Conservation (phyloP, 371 early-diverging fungal genomes). For the Lichtheimia hyalospora region DNA sequence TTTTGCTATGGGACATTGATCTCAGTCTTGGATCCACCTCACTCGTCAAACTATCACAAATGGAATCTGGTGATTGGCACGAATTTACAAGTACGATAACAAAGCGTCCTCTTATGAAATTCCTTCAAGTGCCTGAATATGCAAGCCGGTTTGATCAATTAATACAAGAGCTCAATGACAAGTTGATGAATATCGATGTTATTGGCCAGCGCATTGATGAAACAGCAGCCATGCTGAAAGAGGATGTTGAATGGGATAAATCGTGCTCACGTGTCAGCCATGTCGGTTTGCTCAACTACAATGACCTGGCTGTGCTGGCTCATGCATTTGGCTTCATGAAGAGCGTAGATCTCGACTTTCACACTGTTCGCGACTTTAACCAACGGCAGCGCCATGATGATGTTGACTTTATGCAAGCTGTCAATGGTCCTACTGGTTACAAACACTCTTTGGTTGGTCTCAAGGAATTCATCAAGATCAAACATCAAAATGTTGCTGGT, state of each 20-base stretch:
- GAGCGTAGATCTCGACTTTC: not conserved
- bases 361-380: not conserved
- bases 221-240: conserved; percentile 19
- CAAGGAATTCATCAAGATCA: conserved; percentile 15
- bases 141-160: conserved; percentile 22
- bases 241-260: conserved; percentile 40
- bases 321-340: conserved; percentile 1
- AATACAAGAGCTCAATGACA: conserved; percentile 14
- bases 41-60: not conserved
- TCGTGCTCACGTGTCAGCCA: conserved; percentile 17
- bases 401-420: conserved; percentile 14
- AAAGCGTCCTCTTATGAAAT: conserved; percentile 2
- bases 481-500: not conserved
- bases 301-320: not conserved
- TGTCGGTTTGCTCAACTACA: not conserved
- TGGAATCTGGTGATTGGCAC: conserved; percentile 26
- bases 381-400: not conserved
- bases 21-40: conserved; percentile 21
- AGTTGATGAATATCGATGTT: conserved; percentile 17
- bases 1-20: conserved; percentile 34
- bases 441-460: conserved; percentile 11
- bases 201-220: conserved; percentile 23
- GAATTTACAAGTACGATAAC: conserved; percentile 15
- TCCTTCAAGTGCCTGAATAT: conserved; percentile 17
- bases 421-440: conserved; percentile 16